These are phyloP conservation scores for Erythrophleum fordii DNA, from an alignment of 306 rosid species.

Conservation along the genomic window DNA sequence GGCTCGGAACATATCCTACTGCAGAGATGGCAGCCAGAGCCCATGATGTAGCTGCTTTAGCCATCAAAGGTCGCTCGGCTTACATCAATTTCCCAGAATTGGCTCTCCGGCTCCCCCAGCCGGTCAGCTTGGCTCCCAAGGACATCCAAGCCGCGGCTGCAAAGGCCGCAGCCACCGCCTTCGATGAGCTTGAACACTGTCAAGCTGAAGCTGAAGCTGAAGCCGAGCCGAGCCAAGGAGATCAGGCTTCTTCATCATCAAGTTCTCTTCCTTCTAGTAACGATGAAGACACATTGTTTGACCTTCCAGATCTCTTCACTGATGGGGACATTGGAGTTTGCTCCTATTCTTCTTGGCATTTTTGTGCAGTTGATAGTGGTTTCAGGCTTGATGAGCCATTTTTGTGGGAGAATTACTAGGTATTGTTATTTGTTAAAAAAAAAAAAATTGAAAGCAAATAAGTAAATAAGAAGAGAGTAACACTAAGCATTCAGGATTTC, in stretches of 20 bases:
- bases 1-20: slow-evolving; percentile 88
- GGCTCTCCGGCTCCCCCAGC: slow-evolving; percentile 63
- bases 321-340: slow-evolving; percentile 49
- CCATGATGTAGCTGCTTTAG: slow-evolving; percentile 88
- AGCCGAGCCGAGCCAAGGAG: slow-evolving; percentile 38
- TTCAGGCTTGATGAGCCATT: slow-evolving; percentile 63
- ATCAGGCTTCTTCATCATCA: slow-evolving; percentile 34
- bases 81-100: slow-evolving; percentile 82
- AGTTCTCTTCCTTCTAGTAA: slow-evolving; percentile 37
- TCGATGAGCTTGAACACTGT: slow-evolving; percentile 10
- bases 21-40: slow-evolving; percentile 98
- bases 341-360: slow-evolving; percentile 61
- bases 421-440: neutral
- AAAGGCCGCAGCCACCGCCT: slow-evolving; percentile 63
- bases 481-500: neutral
- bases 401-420: slow-evolving; percentile 61
- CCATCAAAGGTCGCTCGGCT: slow-evolving; percentile 83
- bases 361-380: slow-evolving; percentile 63
- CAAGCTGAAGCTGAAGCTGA: slow-evolving; percentile 14
- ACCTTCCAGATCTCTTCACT: slow-evolving; percentile 81
- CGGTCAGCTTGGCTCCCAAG: slow-evolving; percentile 66
- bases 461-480: neutral
- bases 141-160: slow-evolving; percentile 92
- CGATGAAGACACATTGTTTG: slow-evolving; percentile 74
- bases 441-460: neutral